A percentile compares a stretch with the other conserved stretches of the same genome.
phyloP scores from a whole-genome alignment of 2,329 filamentous ascomycete species.

The Cladosporium sp. region DNA sequence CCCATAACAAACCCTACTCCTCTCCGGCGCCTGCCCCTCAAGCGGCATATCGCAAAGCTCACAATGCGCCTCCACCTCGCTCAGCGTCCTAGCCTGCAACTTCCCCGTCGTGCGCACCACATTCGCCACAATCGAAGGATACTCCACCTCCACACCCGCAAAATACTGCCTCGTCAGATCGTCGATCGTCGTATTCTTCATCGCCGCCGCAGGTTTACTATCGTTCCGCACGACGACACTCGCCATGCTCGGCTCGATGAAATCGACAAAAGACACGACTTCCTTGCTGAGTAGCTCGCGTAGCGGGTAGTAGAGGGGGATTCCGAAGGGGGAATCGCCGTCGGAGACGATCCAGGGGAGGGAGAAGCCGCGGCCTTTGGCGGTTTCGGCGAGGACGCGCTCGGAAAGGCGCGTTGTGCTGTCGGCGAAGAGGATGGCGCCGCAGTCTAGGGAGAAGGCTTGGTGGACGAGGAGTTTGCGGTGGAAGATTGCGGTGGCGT shows the following conservation, averaged over 20 bases:
- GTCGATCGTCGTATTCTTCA: slow-evolving; percentile 81
- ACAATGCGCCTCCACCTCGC: slow-evolving; percentile 49
- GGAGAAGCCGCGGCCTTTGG: slow-evolving; percentile 84
- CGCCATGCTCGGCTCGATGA: slow-evolving; percentile 27
- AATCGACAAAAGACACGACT: slow-evolving; percentile 62
- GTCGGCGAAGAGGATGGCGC: slow-evolving; percentile 77
- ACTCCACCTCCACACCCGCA: slow-evolving; percentile 77
- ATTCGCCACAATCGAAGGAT: slow-evolving; percentile 90
- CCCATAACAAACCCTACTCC: slow-evolving; percentile 65
- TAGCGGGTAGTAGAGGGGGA: slow-evolving; percentile 73
- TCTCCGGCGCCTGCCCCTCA: slow-evolving; percentile 32
- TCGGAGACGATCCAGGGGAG: slow-evolving; percentile 82
- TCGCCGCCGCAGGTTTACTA: background rate
- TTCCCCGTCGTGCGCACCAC: slow-evolving; percentile 91
- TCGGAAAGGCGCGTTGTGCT: slow-evolving; percentile 87
- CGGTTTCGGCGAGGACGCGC: slow-evolving; percentile 80
- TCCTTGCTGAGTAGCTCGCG: slow-evolving; percentile 85
- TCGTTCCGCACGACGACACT: background rate
- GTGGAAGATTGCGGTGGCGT: slow-evolving; percentile 55
- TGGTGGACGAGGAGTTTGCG: slow-evolving; percentile 69
- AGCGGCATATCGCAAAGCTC: slow-evolving; percentile 70
- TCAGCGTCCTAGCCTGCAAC: slow-evolving; percentile 54
- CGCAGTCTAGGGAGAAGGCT: slow-evolving; percentile 61
- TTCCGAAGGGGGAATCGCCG: slow-evolving; percentile 55
- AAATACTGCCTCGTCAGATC: slow-evolving; percentile 90